Evolutionary conservation across 306 rosid species (phyloP), one percentile per base, ranked within the genome.

Genomic region (Argentina anserina): DNA sequence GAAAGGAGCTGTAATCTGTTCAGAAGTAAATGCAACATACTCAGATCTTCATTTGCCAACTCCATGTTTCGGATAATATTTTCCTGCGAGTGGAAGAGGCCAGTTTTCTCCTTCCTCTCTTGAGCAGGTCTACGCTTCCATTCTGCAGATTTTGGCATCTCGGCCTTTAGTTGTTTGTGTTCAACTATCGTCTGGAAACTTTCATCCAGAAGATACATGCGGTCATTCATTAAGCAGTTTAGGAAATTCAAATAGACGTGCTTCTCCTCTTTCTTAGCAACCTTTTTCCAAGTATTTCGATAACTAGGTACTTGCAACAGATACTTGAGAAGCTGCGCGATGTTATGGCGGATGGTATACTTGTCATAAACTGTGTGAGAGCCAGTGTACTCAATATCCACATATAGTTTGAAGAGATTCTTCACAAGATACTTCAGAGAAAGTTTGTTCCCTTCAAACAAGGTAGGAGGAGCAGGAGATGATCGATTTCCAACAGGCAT

Each of bases 241-340:
- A 91, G 83, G 93, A 88, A 94, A 85, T 88, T 94, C 81, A 94
- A 80, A 76, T 91, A 94, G 75, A 88, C 93, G 29, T 97, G 96
- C 96, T 91, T 94, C 70, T 91, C 97, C 85, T 91, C 99, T 81
- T 86, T 95, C 88, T 85, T 91, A 33, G 99, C 97, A 87, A 90
- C 92, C 99, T 91, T 87, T 86, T 90, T 91, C 97, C 99, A 94
- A 46, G 96, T 90, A 81, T 87, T 91, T 42, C 87, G 96, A 82
- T 94, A 97, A 84, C 93, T 88, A 74, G 97, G 99, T 73, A 91
- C 97, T 81, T 89, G 96, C 96, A 96, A 91, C 43, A 94, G 87
- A 87, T 91, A 89, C 69, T 91, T 96, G 5, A 94, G 99, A 80
- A 91, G 99, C 66, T 91, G 93, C 2, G 95, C 92, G 72, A 94